These are phyloP conservation scores for Ustilago bromivora DNA, from an alignment of 1,284 basidiomycete genomes.

Conservation along the genomic window DNA sequence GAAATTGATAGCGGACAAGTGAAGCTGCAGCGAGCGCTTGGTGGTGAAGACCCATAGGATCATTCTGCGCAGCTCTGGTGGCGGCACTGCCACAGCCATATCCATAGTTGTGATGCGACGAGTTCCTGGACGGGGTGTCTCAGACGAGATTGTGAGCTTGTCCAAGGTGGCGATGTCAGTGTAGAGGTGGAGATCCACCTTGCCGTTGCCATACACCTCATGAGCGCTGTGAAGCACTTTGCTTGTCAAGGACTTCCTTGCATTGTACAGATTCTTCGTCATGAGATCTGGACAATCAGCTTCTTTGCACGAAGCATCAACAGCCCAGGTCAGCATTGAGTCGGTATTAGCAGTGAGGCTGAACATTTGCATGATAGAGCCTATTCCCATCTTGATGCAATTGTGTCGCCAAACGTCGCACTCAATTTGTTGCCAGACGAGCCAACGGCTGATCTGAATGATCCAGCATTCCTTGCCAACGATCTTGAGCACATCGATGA, in stretches of 20 bases:
- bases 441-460: too few species aligned
- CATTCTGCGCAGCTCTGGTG: slow-evolving; percentile 59
- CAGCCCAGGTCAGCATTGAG: too few species aligned
- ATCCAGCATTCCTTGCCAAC: too few species aligned
- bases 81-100: slow-evolving; percentile 10
- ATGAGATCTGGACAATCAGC: too few species aligned
- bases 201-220: slow-evolving; percentile 44
- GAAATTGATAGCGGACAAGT: slow-evolving; percentile 64
- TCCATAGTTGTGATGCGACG: too few species aligned
- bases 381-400: too few species aligned
- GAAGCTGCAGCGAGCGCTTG: slow-evolving; percentile 66
- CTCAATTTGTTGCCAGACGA: background rate
- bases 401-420: slow-evolving; percentile 14
- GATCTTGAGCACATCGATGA: too few species aligned
- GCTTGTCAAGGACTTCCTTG: slow-evolving; percentile 19
- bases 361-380: too few species aligned
- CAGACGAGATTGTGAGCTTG: background rate
- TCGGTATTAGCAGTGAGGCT: too few species aligned
- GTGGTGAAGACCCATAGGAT: slow-evolving; percentile 64
- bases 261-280: slow-evolving; percentile 22
- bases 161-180: slow-evolving; percentile 21
- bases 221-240: slow-evolving; percentile 16
- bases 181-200: slow-evolving; percentile 34
- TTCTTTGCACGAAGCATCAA: too few species aligned
- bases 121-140: too few species aligned